Evolutionary conservation across 257 asterid genomes (phyloP), one percentile per base, ranked within the genome.

Genomic region (Fraxinus excelsior): DNA sequence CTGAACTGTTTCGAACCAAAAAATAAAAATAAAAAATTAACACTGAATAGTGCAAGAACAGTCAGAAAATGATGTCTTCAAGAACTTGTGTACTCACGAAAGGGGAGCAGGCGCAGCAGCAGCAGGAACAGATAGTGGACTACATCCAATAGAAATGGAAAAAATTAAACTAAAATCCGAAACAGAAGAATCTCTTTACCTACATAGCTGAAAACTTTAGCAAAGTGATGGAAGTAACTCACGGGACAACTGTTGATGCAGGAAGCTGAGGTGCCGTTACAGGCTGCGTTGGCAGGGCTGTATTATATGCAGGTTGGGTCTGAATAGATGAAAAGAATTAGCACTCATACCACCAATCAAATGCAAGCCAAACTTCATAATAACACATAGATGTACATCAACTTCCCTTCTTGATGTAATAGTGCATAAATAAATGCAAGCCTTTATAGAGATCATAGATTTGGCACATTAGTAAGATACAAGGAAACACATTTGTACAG

Each of bases 251-350:
- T 72, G 84, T 79, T 28, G 90, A 81, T 37, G 88, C 82, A 74
- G 91, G 84, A 65, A 90, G 73, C 73, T 86, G 92, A 82, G 89
- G 85, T 71, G 91, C 88, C 67, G 95, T 67, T 49, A 85, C 87
- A 2, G 91, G 92, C 84, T 84, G 90, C 2, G 91, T 77, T 71
- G 93, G 88, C 82, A 35, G 92, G 44, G 88, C 77, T 56, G 93
- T 78, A 72, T 87, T 85, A 71, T 81, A 75, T 67, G 85, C 88
- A 75, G 91, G 88, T 85, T 88, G 92, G 26, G 80, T 74, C 97
- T 88, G 62, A 26, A 75, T 29, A 81, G 80, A 68, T 19, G 65
- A 76, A 23, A 23, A 62, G 9, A 25, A 18, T 25, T 62, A 62
- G 67, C 34, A 62, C 67, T 8, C 14, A 25, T 25, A 18, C 62